These are phyloP conservation scores for Backusella tuberculispora DNA, from an alignment of 192 early-diverging fungal genomes.

Conservation along the genomic window DNA sequence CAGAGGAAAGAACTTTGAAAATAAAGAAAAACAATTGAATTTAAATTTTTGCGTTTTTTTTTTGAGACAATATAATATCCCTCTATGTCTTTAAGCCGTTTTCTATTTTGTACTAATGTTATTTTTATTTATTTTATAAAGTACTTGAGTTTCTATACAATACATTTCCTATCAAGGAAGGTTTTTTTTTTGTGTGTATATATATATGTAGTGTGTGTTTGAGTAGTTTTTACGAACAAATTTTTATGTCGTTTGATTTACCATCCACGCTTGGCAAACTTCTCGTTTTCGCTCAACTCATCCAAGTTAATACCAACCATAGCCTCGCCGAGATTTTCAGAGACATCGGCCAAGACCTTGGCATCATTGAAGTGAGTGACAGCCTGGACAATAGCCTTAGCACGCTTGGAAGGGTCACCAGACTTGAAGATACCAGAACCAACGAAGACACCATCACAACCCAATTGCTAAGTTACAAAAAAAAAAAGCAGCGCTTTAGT, in stretches of 20 bases:
- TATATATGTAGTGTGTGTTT: background rate
- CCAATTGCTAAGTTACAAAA: slow-evolving; percentile 67
- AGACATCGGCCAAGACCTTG: slow-evolving; percentile 85
- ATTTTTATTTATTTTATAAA: slow-evolving; percentile 6
- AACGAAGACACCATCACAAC: slow-evolving; percentile 98
- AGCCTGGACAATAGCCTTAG: slow-evolving; percentile 91
- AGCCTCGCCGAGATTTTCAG: slow-evolving; percentile 92
- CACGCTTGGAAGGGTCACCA: slow-evolving; percentile 92
- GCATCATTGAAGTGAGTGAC: slow-evolving; percentile 95
- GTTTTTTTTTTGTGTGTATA: background rate
- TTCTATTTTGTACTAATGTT: background rate
- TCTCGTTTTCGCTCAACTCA: slow-evolving; percentile 50
- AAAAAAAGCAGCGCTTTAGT: background rate
- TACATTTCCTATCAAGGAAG: slow-evolving; percentile 1
- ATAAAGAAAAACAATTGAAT: background rate
- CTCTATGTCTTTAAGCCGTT: background rate
- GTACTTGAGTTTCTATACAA: slow-evolving; percentile 14
- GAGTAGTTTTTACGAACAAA: background rate
- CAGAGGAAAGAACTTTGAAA: background rate
- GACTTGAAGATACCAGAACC: slow-evolving; percentile 98
- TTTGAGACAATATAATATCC: background rate
- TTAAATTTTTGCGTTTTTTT: background rate
- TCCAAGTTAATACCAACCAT: slow-evolving; percentile 97
- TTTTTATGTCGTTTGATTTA: slow-evolving; percentile 4
- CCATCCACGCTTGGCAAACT: slow-evolving; percentile 35